These are phyloP conservation scores for Gliomastix tumulicola DNA, from an alignment of 2,329 filamentous ascomycete genomes.

Conservation along the genomic window DNA sequence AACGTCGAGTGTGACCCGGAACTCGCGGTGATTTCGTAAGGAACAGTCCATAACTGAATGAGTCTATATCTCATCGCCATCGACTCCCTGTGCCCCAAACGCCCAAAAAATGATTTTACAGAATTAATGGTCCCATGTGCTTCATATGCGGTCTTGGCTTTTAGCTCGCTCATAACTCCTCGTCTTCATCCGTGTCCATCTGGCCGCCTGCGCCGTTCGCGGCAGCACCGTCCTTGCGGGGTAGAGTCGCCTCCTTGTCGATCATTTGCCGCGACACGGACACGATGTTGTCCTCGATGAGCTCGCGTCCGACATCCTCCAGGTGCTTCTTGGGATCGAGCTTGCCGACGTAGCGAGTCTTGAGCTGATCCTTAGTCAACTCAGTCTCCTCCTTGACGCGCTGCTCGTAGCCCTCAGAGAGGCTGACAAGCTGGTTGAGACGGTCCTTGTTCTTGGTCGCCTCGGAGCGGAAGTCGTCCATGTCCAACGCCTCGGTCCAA, in stretches of 20 bases:
- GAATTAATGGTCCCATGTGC: no score
- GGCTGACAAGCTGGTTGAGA: constrained; percentile 76
- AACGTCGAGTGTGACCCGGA: no score
- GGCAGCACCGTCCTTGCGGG: constrained; percentile 53
- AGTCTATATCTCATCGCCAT: no score
- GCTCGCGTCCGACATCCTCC: constrained; percentile 89
- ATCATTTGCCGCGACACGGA: constrained; percentile 99
- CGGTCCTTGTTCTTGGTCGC: constrained; percentile 80
- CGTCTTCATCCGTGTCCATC: constrained; percentile 72
- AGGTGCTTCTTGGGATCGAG: constrained; percentile 99
- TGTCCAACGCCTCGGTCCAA: constrained; percentile 95
- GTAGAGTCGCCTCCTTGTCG: constrained; percentile 94
- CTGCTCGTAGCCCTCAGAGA: constrained; percentile 97
- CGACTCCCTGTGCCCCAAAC: no score
- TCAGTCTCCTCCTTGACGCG: constrained; percentile 98
- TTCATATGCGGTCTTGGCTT: no score
- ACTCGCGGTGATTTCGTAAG: no score
- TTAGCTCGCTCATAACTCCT: constrained; percentile 33
- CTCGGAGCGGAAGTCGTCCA: constrained; percentile 90
- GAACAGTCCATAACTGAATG: no score
- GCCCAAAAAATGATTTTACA: no score
- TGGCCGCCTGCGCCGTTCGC: constrained; percentile 45
- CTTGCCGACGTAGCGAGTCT: constrained; percentile 98
- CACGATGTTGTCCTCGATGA: constrained; percentile 99
- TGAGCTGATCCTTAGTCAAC: constrained; percentile 92